Percentiles rank a stretch among this genome's conserved stretches.
Conservation (phyloP, 352 stramenopile species). For the Globisporangium orthogonon region DNA sequence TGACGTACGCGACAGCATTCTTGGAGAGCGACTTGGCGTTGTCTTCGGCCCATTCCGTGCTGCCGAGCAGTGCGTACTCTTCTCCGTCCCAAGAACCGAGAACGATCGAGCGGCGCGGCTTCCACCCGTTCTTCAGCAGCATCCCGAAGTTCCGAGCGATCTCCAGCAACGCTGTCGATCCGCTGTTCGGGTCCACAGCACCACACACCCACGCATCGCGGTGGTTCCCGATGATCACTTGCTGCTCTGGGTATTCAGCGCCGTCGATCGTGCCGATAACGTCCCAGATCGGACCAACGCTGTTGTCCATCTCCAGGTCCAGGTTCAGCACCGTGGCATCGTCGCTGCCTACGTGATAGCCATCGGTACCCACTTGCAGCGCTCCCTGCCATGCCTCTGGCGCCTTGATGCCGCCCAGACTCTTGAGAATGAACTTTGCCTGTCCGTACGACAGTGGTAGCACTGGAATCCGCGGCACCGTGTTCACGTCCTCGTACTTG, state of each 20-base stretch:
- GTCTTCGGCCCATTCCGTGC: slow-evolving; percentile 78
- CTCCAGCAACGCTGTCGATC: slow-evolving; percentile 76
- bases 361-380: slow-evolving; percentile 32
- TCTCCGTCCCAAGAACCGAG: slow-evolving; percentile 84
- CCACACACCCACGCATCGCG: slow-evolving; percentile 90
- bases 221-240: slow-evolving; percentile 88
- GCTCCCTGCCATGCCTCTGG: slow-evolving; percentile 55
- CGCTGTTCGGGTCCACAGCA: slow-evolving; percentile 80
- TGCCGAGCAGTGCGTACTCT: slow-evolving; percentile 79
- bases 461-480: slow-evolving; percentile 56
- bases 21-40: slow-evolving; percentile 38
- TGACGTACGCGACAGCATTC: slow-evolving; percentile 77
- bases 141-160: slow-evolving; percentile 65
- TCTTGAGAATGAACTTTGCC: slow-evolving; percentile 63
- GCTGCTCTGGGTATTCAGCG: slow-evolving; percentile 42
- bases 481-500: slow-evolving; percentile 38
- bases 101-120: slow-evolving; percentile 63
- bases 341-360: slow-evolving; percentile 75
- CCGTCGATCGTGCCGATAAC: slow-evolving; percentile 81
- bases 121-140: slow-evolving; percentile 61
- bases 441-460: slow-evolving; percentile 82
- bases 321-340: slow-evolving; percentile 54
- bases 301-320: slow-evolving; percentile 73
- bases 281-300: slow-evolving; percentile 78
- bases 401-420: slow-evolving; percentile 50